Conservation (phyloP, 192 early-diverging fungal species). For the Umbelopsis isabellina region DNA sequence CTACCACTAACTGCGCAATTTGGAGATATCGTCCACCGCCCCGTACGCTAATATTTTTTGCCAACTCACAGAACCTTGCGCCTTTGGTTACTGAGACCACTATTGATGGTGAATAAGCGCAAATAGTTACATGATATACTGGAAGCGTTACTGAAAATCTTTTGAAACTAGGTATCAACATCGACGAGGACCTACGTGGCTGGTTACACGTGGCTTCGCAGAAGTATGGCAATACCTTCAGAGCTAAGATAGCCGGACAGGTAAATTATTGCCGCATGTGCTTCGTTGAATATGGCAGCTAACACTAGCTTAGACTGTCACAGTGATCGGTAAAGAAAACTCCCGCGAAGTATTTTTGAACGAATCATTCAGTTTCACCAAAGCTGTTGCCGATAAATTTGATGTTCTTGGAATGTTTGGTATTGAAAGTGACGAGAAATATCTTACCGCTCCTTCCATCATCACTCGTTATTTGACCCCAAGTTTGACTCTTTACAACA, state of each 20-base stretch:
- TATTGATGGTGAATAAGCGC: not conserved
- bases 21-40: not conserved
- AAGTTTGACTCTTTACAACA: conserved; percentile 8
- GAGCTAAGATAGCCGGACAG: not conserved
- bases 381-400: conserved; percentile 13
- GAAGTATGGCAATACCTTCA: conserved; percentile 12
- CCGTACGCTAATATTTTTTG: not conserved
- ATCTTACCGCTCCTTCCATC: not conserved
- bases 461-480: conserved; percentile 7
- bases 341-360: conserved; percentile 12
- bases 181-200: not conserved
- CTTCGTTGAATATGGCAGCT: too few relatives aligned
- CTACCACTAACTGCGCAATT: not conserved
- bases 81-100: conserved; percentile 1
- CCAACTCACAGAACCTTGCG: not conserved
- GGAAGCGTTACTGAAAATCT: not conserved
- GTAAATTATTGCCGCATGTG: not conserved
- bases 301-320: not conserved
- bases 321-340: conserved; percentile 2
- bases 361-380: not conserved
- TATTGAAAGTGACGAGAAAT: not conserved
- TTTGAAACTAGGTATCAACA: not conserved
- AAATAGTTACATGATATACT: not conserved
- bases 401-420: conserved; percentile 13
- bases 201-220: not conserved